Percentiles rank a stretch among this genome's conserved stretches.
Evolutionary conservation across 129 eudicot genomes (phyloP).

Genomic region (Flaveria linearis): DNA sequence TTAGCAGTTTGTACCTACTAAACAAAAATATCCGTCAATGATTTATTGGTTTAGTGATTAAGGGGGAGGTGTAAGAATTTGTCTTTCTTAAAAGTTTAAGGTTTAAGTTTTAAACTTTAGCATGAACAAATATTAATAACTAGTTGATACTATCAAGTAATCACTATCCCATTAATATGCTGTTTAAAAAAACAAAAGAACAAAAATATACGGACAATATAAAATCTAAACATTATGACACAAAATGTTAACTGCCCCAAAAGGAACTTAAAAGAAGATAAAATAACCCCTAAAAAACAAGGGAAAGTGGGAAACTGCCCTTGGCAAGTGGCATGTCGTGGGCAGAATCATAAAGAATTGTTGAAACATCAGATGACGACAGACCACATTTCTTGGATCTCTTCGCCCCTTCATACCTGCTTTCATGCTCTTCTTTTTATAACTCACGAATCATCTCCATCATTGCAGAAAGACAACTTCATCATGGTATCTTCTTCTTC

Average conservation of each 20-base stretch:
- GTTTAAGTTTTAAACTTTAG: no score
- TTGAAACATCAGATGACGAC: slow-evolving; percentile 13
- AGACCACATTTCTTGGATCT: slow-evolving; percentile 29
- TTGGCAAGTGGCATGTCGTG: slow-evolving; percentile 21
- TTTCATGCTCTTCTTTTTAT: slow-evolving; percentile 1
- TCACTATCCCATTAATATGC: no score
- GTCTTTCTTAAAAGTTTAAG: no score
- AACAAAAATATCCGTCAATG: no score
- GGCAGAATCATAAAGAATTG: slow-evolving; percentile 22
- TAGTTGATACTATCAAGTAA: no score
- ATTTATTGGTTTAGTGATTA: no score
- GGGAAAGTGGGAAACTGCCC: background rate
- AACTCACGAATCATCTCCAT: background rate
- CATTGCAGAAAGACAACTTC: background rate
- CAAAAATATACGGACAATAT: no score
- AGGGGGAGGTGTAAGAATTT: no score
- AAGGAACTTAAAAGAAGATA: background rate
- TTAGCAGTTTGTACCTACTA: no score
- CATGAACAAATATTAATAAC: no score
- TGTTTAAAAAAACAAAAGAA: no score
- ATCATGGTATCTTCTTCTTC: slow-evolving; percentile 21
- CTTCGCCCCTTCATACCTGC: slow-evolving; percentile 12
- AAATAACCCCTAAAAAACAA: background rate
- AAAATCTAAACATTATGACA: background rate
- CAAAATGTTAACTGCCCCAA: background rate